Conservation (phyloP, 768 basidiomycete genomes). For the Tubosaeta sp. region DNA sequence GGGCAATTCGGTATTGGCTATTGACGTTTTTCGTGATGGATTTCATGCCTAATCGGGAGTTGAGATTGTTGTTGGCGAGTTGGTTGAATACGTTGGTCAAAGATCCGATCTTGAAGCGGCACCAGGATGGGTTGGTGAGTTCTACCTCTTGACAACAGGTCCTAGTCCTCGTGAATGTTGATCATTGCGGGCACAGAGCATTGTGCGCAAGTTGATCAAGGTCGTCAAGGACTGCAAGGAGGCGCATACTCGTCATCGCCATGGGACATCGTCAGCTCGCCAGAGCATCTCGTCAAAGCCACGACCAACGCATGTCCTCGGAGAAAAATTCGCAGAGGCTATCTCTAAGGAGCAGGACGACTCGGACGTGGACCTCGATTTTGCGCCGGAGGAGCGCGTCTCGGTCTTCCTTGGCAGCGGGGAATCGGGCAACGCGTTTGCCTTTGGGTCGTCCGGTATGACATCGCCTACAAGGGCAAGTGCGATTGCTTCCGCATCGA, state of each 20-base stretch:
- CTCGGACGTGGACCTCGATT: constrained; percentile 77
- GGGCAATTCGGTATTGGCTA: constrained; percentile 87
- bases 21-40: constrained; percentile 88
- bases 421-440: constrained; percentile 46
- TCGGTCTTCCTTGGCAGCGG: constrained; percentile 33
- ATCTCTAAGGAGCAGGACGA: constrained; percentile 47
- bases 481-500: constrained; percentile 51
- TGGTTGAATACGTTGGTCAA: constrained; percentile 79
- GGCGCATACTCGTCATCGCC: constrained; percentile 46
- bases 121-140: constrained; percentile 69
- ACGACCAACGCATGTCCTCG: constrained; percentile 45
- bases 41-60: constrained; percentile 75
- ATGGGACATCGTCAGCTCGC: constrained; percentile 26
- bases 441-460: constrained; percentile 25
- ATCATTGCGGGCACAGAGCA: constrained; percentile 44
- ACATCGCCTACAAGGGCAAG: constrained; percentile 38
- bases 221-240: constrained; percentile 80
- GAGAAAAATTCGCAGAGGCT: constrained; percentile 65
- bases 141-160: not conserved
- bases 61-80: constrained; percentile 65
- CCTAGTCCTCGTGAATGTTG: constrained; percentile 1
- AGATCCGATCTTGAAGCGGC: constrained; percentile 65
- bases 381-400: constrained; percentile 49
- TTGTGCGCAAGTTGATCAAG: constrained; percentile 78
- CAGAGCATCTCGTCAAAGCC: constrained; percentile 32